A percentile compares a stretch with the other conserved stretches of the same genome.
These are phyloP conservation scores for Pseudognaphalium luteoalbum DNA, from an alignment of 129 eudicot genomes.

Conservation along the genomic window DNA sequence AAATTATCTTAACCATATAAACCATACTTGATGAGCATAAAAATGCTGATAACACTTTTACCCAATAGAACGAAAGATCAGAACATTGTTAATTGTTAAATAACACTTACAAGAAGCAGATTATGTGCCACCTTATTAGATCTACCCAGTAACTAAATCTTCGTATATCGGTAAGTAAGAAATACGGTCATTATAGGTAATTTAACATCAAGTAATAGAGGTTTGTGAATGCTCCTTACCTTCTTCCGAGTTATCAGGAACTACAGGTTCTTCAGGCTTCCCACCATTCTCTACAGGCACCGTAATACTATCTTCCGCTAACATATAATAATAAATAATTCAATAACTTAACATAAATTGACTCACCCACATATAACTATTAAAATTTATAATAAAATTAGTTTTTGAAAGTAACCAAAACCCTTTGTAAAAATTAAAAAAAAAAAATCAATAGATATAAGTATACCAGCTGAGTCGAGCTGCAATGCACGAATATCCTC, in stretches of 20 bases:
- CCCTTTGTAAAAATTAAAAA: background rate
- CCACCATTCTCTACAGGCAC: conserved; percentile 49
- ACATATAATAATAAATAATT: conserved; percentile 23
- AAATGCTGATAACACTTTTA: background rate
- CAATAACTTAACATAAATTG: conserved; percentile 11
- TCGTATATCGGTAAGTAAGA: background rate
- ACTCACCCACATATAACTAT: background rate
- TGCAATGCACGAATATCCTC: conserved; percentile 88
- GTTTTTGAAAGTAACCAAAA: background rate
- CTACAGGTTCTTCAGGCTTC: conserved; percentile 41
- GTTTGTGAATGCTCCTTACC: conserved; percentile 39
- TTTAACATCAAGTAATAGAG: background rate
- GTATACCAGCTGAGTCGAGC: conserved; percentile 81
- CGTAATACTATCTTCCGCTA: conserved; percentile 53
- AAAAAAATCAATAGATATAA: background rate
- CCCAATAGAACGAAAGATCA: background rate
- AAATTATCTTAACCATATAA: background rate
- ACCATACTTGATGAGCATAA: background rate
- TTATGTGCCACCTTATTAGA: background rate
- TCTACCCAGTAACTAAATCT: background rate
- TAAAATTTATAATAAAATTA: background rate
- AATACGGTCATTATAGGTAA: background rate
- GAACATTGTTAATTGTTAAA: background rate
- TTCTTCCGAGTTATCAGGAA: conserved; percentile 41
- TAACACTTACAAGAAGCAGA: background rate